These are phyloP conservation scores for Leucosporidium scottii DNA, from an alignment of 768 basidiomycete species.

Conservation along the genomic window DNA sequence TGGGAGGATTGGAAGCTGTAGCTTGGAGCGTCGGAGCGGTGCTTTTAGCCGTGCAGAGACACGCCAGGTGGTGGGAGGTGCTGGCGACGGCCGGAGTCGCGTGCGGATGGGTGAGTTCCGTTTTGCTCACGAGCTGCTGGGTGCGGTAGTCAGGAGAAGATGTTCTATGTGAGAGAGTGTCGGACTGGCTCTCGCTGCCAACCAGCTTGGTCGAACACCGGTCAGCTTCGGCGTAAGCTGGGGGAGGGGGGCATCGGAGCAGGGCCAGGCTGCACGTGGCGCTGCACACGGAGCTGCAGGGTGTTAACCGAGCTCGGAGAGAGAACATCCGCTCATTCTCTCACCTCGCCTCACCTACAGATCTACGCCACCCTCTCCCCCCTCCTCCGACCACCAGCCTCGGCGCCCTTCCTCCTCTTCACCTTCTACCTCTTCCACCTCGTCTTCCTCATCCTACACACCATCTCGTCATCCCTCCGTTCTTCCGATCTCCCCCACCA, in stretches of 20 bases:
- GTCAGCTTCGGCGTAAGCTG: neutral
- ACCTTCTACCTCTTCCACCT: conserved; percentile 15
- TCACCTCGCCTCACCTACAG: neutral
- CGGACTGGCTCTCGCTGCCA: too few species aligned
- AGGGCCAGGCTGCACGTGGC: too few species aligned
- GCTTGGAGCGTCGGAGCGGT: neutral
- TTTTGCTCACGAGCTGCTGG: too few species aligned
- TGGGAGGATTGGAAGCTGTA: neutral
- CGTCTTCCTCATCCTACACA: conserved; percentile 2
- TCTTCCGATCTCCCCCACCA: neutral
- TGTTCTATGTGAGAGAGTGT: too few species aligned
- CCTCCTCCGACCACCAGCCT: neutral
- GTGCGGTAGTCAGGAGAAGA: too few species aligned
- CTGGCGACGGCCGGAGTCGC: neutral
- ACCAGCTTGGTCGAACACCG: neutral
- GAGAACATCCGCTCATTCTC: too few species aligned
- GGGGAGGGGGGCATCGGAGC: too few species aligned
- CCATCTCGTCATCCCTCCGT: conserved; percentile 10
- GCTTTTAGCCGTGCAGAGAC: neutral
- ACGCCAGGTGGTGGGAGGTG: neutral
- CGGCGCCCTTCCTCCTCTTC: conserved; percentile 17
- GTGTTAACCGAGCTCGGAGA: too few species aligned
- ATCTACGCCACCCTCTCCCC: neutral
- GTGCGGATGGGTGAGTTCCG: neutral
- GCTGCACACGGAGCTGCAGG: too few species aligned